Evolutionary conservation across 208 protist genomes (phyloP), one percentile per base, ranked within the genome.

Genomic region (Wallacemonas sp.): DNA sequence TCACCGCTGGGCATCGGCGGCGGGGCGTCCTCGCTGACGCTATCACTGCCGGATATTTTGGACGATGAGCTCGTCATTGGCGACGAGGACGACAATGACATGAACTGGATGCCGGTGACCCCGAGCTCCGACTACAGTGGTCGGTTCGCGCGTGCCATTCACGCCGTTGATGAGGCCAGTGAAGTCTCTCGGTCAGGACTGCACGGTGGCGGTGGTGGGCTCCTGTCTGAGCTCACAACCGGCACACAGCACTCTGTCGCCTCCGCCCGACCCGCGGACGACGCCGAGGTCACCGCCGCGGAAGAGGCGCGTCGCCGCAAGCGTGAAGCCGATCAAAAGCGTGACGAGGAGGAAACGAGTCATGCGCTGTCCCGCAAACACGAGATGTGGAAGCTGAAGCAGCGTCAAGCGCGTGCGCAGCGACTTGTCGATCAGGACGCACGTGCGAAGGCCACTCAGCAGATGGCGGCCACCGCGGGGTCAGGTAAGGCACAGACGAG

Each of bases 351-450:
- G 43, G 74, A 65, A 8, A 24, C 52, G 14, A 70, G 68, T 0
- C 63, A 73, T 0, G 75, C 86, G 1, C 68, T 92, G 0, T 41
- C 80, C 23, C 83, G 89, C n/a, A 87, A 87, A 48, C 87, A 92
- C 34, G 82, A 95, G 48, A 83, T 95, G 2, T 89, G 86, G 85
- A 85, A 87, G 49, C 67, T 93, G 55, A 73, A 81, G 44, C 84
- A 93, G 67, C 72, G 75, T 6, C 77, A 88, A 27, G 30, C 82
- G 14, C 72, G 72, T 60, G 76, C 76, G 16, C 70, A 89, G 66
- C 54, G 33, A 9, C 21, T 65, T 32, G 66, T 83, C 30, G 56
- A 73, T 3, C 38, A 61, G 17, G 69, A 73, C 24, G 58, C n/a
- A n/a, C n/a, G n/a, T n/a, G n/a, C 65, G 1, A 62, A 52, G 4